Evolutionary conservation across 2,329 filamentous ascomycete species (phyloP).

Genomic region (Aspergillus calidoustus): DNA sequence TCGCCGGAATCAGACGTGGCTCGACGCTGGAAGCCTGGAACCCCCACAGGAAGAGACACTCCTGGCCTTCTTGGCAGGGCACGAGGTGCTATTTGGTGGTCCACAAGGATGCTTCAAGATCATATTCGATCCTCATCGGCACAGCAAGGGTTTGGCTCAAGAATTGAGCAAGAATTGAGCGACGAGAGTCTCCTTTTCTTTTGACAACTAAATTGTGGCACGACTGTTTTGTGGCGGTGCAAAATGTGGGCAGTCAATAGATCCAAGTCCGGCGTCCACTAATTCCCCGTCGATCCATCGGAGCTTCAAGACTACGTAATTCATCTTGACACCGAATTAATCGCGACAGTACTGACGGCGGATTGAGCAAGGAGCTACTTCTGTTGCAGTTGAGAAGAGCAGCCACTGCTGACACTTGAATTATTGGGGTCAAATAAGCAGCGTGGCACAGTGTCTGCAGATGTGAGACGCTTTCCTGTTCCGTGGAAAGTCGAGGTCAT

Average conservation of each 20-base stretch:
- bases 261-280: conserved; percentile 16
- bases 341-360: neutral
- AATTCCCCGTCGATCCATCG: conserved; percentile 18
- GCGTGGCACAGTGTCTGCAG: neutral
- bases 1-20: neutral
- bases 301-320: conserved; percentile 9
- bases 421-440: neutral
- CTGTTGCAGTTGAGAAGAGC: neutral
- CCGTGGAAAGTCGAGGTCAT: neutral
- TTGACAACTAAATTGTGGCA: conserved; percentile 7
- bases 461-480: neutral
- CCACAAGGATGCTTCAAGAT: neutral
- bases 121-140: neutral
- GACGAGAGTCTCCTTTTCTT: neutral
- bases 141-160: neutral
- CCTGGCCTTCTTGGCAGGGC: conserved; percentile 7
- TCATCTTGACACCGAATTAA: neutral
- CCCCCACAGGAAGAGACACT: neutral
- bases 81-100: neutral
- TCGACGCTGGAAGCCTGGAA: neutral
- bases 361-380: neutral
- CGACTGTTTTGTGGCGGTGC: conserved; percentile 22
- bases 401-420: neutral
- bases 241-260: conserved; percentile 12
- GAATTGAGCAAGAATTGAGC: neutral